Base-by-base conservation (phyloP, 106 monocot genomes). In the Allium sativum region DNA sequence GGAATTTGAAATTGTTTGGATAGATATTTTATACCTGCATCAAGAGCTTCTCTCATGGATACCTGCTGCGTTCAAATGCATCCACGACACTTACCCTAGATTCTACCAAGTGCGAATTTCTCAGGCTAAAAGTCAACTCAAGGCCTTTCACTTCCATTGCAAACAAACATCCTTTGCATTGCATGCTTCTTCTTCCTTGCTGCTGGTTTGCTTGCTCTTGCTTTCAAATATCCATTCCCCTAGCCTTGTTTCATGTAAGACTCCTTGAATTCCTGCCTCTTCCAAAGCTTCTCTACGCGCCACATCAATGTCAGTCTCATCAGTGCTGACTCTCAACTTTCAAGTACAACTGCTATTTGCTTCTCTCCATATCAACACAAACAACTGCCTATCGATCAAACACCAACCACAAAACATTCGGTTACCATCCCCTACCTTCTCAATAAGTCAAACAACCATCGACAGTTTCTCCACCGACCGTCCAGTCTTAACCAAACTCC, bases 211-310 rank as follows among this genome's bases (percentile, higher is more conserved):
- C 11, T 53, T 80, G 62, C 88, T 93, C 74, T 88, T 93, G 78
- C 92, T 87, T 71, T 73, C 79, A 58, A 85, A 88, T 57, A 65
- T 74, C 88, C 88, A 93, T 7, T 44, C 42, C 14, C 93, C 93
- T 18, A 93, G 40, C 56, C 19, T 21, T 41, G 48, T 52, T 65
- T 69, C 69, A 16, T 59, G 9, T 45, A 69, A 51, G 12, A 42
- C 51, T 46, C 69, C 69, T 48, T 51, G 48, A 31, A 69, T 59
- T 41, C 69, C 69, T 18, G 69, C 69, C 42, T 69, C 69, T 22
- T 69, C 69, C 10, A 69, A 17, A 18, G 69, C 69, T 42, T 69
- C 69, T 18, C 69, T 58, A 14, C 51, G 18, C 11, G 69, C 69
- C 50, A 59, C 69, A 59, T 59, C 69, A 59, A 12, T 6, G 47